Base-by-base conservation (phyloP, 805 yeast species). In the Saturnispora galanensis region DNA sequence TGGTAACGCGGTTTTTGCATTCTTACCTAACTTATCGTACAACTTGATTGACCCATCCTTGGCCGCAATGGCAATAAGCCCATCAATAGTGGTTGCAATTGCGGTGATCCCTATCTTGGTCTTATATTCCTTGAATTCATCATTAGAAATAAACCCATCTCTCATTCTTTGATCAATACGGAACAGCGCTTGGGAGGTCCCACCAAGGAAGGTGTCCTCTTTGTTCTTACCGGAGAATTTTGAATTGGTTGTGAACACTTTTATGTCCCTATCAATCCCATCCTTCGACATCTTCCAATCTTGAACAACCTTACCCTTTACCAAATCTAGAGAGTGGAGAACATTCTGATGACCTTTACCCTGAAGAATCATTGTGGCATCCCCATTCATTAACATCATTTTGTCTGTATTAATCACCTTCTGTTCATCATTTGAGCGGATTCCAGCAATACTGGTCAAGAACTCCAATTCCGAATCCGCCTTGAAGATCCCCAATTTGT, bases 221-320 rank as follows among this genome's bases (percentile, higher is more conserved):
- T 67, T 72, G 0, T 88, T 76, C 57, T 81, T 63, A 57, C 83
- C 94, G 33, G 85, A 76, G 54, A 80, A 82, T 61, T 86, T 87
- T 41, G 71, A 62, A n/a, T 77, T 69, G 4, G 95, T 89, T 2
- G 81, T 83, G 58, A 78, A 80, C 29, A 73, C 69, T 13, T 73
- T 74, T 28, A 80, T 67, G 15, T 77, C 68, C 7, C 70, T 50
- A 21, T 63, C 64, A 3, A 39, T 39, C 10, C 51, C 45, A 33
- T 56, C 52, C 21, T 68, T 69, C 17, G 59, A 55, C 16, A 83
- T 69, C 31, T 71, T 65, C 93, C 95, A 88, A 57, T 85, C 93
- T 58, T 88, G 96, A n/a, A 88, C 82, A 43, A 88, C 72, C 56
- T 79, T 69, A 11, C 96, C 96, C 46, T 77, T 71, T 56, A 76